These are phyloP conservation scores for Barnettozyma wickerhamii DNA, from an alignment of 805 yeast species.

Conservation along the genomic window DNA sequence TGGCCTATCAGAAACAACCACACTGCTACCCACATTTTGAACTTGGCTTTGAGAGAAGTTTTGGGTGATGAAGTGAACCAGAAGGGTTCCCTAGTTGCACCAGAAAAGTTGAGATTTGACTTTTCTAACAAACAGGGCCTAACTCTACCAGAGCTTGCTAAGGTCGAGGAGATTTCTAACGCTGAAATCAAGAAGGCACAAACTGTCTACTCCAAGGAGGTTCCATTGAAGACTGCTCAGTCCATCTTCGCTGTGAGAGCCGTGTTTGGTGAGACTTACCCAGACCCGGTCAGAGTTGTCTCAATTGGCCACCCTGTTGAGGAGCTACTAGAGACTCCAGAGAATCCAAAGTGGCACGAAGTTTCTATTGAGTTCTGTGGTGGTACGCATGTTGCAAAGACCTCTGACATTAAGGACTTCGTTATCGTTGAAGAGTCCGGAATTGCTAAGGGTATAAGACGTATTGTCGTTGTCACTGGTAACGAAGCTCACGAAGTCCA, in stretches of 20 bases:
- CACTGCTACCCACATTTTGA: constrained; percentile 95
- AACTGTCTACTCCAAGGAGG: constrained; percentile 79
- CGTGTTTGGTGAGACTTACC: constrained; percentile 97
- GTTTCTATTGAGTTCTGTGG: constrained; percentile 96
- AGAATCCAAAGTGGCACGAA: constrained; percentile 67
- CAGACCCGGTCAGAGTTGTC: constrained; percentile 98
- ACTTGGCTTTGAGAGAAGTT: constrained; percentile 80
- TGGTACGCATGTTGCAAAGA: constrained; percentile 93
- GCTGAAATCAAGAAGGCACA: constrained; percentile 66
- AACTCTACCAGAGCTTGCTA: constrained; percentile 60
- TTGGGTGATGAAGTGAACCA: constrained; percentile 89
- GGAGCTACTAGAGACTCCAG: constrained; percentile 68
- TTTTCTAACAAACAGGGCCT: constrained; percentile 90
- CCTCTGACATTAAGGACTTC: constrained; percentile 89
- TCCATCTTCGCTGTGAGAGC: constrained; percentile 87
- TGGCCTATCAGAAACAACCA: constrained; percentile 97
- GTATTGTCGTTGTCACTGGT: constrained; percentile 97
- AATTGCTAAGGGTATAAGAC: constrained; percentile 97
- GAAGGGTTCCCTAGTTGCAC: constrained; percentile 94
- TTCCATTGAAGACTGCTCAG: constrained; percentile 67
- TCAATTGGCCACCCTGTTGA: constrained; percentile 91
- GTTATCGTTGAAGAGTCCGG: constrained; percentile 93
- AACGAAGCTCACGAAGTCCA: constrained; percentile 87
- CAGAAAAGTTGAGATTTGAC: constrained; percentile 94
- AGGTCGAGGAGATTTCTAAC: constrained; percentile 73